Base-by-base conservation (phyloP, 108 stramenopile species). In the Fragilaria radians region DNA sequence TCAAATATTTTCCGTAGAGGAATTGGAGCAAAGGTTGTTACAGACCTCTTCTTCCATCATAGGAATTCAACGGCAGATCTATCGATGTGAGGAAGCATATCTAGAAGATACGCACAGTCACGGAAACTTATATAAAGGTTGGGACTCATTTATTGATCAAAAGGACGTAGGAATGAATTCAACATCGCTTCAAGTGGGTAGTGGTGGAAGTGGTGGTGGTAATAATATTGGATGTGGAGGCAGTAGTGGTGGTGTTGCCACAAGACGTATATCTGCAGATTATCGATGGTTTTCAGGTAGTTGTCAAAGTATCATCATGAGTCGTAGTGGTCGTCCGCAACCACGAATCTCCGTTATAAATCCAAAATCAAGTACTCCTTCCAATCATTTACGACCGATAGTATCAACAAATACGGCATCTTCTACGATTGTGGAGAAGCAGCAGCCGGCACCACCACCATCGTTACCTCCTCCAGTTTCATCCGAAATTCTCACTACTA, bases 31-130 rank as follows among this genome's bases (percentile, higher is more conserved):
- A 21, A 65, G 60, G 24, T 55, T 81, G 31, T 32, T 28, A 32
- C 53, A 47, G 45, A 64, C 72, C 36, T 72, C 78, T 48, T 61
- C 57, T 3, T 72, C 75, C 1, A 52, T 83, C 18, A 59, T 68
- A 23, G 78, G 81, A 21, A 71, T 89, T 45, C 88, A 89, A 61
- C 74, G 72, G 36, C 88, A 89, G 49, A 36, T 89, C 7, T 46
- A 77, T 32, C 77, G 82, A 22, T 84, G 84, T 31, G 88, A 89
- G 68, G 88, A 85, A 77, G 62, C 57, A 5, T 89, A 89, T 70
- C 75, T 70, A 48, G 83, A 85, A 72, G 88, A 89, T 32, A 82
- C 83, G 5, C 46, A 67, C 22, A 67, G 54, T 7, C 78, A 78
- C 46, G 83, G 83, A 7, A 88, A 85, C 48, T 29, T 89, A 9